Base-by-base conservation (phyloP, 2,329 filamentous ascomycete species). In the Amphichorda felina region DNA sequence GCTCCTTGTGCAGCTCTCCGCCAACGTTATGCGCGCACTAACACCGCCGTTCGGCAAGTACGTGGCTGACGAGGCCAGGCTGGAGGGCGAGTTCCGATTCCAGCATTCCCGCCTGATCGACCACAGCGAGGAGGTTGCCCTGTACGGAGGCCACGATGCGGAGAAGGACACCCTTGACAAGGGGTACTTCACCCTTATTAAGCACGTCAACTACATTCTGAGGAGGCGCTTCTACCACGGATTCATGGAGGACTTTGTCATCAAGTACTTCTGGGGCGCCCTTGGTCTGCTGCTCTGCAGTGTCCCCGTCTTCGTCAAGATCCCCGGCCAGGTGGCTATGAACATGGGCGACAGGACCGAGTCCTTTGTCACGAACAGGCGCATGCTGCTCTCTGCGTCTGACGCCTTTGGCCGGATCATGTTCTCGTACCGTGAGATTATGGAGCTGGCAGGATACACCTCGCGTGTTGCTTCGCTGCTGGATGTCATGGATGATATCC, bases 231-330 rank as follows among this genome's bases (percentile, higher is more conserved):
- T 98, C 56, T 96, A 96, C 57, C 89, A 98, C 55, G 89, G 88
- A n/a, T 81, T 98, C 50, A 95, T 96, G 89, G 91, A 98, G 56
- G 91, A 98, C 57, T 98, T 95, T 58, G 86, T 96, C 39, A 94
- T 98, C 60, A 98, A 98, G 59, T 98, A 98, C 56, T 91, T 96
- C 60, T 98, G 91, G 91, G 91, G 91, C 28, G 89, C 91, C 2
- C 59, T 98, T 30, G 91, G 91, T 2, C 70, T 98, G 43, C 59
- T 94, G 43, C 76, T 98, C 8, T 98, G 91, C 66, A 93, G 86
- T 56, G 79, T 94, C 1, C 91, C 91, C 0, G 89, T 96, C 2
- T 98, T 98, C 57, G 83, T 98, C 67, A 89, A 89, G 57, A 72
- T 95, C 14, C 87, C 88, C 0, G 83, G 82, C 2, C 69, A 78